Conservation (phyloP, 2,329 filamentous ascomycete species). For the Penicillium sp. region DNA sequence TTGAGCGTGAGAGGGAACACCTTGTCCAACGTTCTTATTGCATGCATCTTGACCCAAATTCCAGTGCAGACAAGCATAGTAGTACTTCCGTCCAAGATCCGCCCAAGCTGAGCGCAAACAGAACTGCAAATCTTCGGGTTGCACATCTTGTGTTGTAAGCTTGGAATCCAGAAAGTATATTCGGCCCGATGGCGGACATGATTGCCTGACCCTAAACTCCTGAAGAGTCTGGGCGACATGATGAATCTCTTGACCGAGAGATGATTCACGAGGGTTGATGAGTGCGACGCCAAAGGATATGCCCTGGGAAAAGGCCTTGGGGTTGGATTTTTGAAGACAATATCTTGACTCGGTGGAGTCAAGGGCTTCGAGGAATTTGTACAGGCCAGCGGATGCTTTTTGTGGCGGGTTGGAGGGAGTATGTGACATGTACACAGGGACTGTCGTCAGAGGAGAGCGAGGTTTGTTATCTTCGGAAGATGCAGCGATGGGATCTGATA, state of each 20-base stretch:
- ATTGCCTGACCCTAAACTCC: constrained; percentile 1
- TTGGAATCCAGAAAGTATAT: constrained; percentile 33
- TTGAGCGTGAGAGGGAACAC: background rate
- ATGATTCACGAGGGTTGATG: constrained; percentile 17
- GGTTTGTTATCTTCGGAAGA: background rate
- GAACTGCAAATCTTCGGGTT: constrained; percentile 17
- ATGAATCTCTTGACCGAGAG: constrained; percentile 23
- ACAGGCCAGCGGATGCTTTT: background rate
- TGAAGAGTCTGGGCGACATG: constrained; percentile 15
- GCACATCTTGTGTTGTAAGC: constrained; percentile 16
- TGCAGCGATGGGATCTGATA: too few species aligned
- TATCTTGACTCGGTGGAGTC: constrained; percentile 4
- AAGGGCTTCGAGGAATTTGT: constrained; percentile 19
- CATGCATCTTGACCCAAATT: background rate
- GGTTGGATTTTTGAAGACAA: constrained; percentile 19
- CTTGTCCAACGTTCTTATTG: background rate
- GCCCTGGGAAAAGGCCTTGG: constrained; percentile 13
- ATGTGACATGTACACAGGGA: constrained; percentile 25
- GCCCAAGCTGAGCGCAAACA: constrained; percentile 28
- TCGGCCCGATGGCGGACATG: constrained; percentile 18
- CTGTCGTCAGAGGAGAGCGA: constrained; percentile 23
- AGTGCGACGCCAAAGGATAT: constrained; percentile 28
- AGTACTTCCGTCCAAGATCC: constrained; percentile 25
- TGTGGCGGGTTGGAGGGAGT: background rate
- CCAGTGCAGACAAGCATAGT: constrained; percentile 31